Evolutionary conservation across 2,329 filamentous ascomycete species (phyloP).

Genomic region (Pyrenochaeta sp.): DNA sequence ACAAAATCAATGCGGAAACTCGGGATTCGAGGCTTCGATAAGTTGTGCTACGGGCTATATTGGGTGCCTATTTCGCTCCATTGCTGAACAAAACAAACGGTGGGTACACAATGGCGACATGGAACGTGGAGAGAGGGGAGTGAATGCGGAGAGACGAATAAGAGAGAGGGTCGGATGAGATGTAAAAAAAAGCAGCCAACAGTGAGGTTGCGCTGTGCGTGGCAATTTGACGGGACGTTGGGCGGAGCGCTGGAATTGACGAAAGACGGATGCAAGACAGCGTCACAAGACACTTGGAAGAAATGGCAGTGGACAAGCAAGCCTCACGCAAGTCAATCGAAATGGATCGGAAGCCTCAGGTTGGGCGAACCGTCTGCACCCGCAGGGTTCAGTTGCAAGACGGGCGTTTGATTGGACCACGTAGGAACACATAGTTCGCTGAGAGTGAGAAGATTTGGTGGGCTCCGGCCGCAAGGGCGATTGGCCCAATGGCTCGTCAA

Average conservation of each 20-base stretch:
- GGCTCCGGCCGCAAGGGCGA: conserved; percentile 26
- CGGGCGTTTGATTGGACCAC: conserved; percentile 45
- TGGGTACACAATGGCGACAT: conserved; percentile 43
- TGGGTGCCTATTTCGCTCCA: conserved; percentile 37
- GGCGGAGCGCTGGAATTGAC: conserved; percentile 33
- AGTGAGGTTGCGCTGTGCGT: conserved; percentile 36
- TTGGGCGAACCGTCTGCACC: conserved; percentile 37
- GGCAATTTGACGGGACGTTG: conserved; percentile 33
- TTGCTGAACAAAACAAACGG: conserved; percentile 37
- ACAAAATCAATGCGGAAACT: conserved; percentile 22
- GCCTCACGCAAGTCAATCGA: conserved; percentile 32
- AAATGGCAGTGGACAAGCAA: conserved; percentile 29
- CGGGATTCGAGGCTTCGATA: conserved; percentile 29
- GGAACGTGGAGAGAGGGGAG: conserved; percentile 44
- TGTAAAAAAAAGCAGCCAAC: conserved; percentile 30
- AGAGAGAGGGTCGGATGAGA: conserved; percentile 32
- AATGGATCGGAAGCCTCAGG: conserved; percentile 41
- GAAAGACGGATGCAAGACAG: conserved; percentile 37
- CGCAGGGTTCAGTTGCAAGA: conserved; percentile 31
- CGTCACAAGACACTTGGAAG: conserved; percentile 42
- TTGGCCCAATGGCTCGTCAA: conserved; percentile 36
- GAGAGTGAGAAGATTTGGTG: conserved; percentile 38
- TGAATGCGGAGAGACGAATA: conserved; percentile 46
- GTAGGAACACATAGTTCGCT: conserved; percentile 39
- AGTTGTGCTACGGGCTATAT: conserved; percentile 43